Evolutionary conservation across 2,329 filamentous ascomycete genomes (phyloP).

Genomic region (Gremmenia infestans): DNA sequence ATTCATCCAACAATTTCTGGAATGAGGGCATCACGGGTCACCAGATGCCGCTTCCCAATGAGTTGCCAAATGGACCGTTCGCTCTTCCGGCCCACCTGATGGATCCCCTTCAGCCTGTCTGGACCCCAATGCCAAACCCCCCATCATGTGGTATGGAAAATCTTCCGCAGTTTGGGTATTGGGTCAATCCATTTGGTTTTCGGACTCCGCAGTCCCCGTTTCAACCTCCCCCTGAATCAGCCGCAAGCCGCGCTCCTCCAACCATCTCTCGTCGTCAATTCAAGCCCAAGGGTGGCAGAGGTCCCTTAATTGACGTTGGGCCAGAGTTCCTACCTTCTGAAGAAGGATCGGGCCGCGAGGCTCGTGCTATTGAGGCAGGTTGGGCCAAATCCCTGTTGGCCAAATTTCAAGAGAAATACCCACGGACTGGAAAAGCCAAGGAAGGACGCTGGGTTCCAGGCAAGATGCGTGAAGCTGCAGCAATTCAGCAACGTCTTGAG

Average conservation of each 20-base stretch:
- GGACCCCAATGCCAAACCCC: constrained; percentile 2
- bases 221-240: not conserved
- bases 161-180: not conserved
- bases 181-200: constrained; percentile 4
- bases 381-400: constrained; percentile 23
- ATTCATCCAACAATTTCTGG: not conserved
- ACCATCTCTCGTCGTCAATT: not conserved
- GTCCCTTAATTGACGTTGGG: constrained; percentile 5
- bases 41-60: not conserved
- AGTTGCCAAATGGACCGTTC: not conserved
- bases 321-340: constrained; percentile 5
- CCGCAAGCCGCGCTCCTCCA: not conserved
- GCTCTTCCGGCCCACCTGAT: not conserved
- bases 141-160: constrained; percentile 1
- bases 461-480: constrained; percentile 14
- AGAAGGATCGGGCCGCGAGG: constrained; percentile 20
- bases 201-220: not conserved
- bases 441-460: constrained; percentile 4
- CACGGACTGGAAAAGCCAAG: constrained; percentile 26
- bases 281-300: constrained; percentile 1
- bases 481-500: constrained; percentile 26
- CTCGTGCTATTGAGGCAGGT: constrained; percentile 17
- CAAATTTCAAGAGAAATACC: constrained; percentile 27
- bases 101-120: not conserved
- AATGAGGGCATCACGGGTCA: not conserved